phyloP scores from a whole-genome alignment of 257 asterid genomes.

The Leptodermis oblonga region DNA sequence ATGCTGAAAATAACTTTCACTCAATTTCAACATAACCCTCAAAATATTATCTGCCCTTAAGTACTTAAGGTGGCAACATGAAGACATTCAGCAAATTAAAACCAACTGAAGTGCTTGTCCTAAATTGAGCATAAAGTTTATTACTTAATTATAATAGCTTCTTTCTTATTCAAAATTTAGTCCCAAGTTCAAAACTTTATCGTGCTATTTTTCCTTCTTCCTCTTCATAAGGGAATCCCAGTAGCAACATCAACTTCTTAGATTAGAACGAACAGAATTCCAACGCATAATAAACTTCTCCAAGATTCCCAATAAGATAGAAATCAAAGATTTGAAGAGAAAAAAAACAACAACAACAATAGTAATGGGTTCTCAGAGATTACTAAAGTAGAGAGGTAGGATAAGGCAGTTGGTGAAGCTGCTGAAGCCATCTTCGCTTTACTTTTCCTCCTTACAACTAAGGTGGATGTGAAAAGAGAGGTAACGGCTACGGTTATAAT shows the following conservation, averaged over 20 bases:
- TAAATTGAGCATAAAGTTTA: background rate
- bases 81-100: slow-evolving; percentile 3
- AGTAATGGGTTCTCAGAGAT: background rate
- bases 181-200: background rate
- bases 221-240: too few species aligned
- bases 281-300: background rate
- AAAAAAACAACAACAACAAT: too few species aligned
- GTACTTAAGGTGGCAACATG: background rate
- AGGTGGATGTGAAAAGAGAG: background rate
- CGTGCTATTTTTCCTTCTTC: background rate
- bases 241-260: too few species aligned
- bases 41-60: background rate
- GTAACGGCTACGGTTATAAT: slow-evolving; percentile 13
- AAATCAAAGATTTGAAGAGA: background rate
- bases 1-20: background rate
- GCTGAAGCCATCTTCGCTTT: slow-evolving; percentile 1
- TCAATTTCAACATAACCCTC: background rate
- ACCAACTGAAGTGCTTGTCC: background rate
- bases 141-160: background rate
- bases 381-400: background rate
- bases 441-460: background rate
- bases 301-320: background rate
- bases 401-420: background rate
- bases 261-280: background rate
- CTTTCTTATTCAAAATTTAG: background rate